Evolutionary conservation across 2,329 filamentous ascomycete genomes (phyloP).

Genomic region (Fusarium chuoi): DNA sequence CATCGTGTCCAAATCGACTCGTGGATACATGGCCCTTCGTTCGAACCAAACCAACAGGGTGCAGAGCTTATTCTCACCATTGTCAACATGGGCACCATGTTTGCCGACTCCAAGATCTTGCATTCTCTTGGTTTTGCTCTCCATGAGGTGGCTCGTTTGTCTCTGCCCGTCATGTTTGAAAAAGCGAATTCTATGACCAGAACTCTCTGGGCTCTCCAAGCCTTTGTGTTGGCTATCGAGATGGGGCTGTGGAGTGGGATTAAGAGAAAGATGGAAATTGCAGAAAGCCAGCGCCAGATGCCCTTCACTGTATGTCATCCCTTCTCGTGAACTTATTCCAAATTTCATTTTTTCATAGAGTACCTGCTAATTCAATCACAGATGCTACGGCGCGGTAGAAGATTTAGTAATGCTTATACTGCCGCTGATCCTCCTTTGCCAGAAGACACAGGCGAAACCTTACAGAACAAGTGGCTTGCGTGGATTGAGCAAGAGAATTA

Average conservation of each 20-base stretch:
- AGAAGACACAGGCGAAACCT: neutral
- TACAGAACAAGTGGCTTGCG: neutral
- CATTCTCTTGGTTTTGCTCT: neutral
- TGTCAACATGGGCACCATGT: neutral
- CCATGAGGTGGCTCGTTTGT: neutral
- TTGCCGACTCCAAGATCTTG: neutral
- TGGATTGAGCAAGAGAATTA: neutral
- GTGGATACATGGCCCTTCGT: neutral
- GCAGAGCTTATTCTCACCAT: neutral
- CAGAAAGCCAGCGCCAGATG: neutral
- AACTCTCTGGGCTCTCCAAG: neutral
- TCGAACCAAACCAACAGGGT: neutral
- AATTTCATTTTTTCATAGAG: rapidly evolving
- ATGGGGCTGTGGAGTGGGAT: neutral
- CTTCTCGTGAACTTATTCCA: rapidly evolving
- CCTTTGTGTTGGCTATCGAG: neutral
- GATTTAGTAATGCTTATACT: neutral
- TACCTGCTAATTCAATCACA: neutral
- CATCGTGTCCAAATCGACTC: neutral
- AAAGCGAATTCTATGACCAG: neutral
- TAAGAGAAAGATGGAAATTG: neutral
- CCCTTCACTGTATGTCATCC: neutral
- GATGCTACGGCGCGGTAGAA: neutral
- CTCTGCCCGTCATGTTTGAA: neutral
- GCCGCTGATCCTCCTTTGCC: neutral